Evolutionary conservation across 257 asterid genomes (phyloP).

Genomic region (Solanum sejunctum): DNA sequence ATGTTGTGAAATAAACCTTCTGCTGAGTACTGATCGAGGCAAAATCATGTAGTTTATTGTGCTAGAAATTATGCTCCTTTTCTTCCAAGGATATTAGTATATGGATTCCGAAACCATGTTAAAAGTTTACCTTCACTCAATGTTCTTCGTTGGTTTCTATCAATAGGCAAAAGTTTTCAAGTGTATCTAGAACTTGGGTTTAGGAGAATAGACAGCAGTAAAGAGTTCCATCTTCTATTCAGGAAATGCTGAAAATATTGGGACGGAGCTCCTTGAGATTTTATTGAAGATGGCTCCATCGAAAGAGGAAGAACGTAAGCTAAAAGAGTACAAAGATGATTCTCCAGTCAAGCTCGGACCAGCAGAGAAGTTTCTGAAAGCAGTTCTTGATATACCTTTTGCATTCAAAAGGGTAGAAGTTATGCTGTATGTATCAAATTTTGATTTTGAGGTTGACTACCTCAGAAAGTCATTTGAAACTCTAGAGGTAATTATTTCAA

Average conservation of each 20-base stretch:
- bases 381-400: conserved; percentile 14
- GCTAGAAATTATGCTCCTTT: background rate
- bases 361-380: conserved; percentile 15
- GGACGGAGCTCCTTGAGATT: conserved; percentile 16
- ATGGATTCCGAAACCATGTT: background rate
- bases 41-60: background rate
- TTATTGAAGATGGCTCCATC: conserved; percentile 19
- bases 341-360: conserved; percentile 14
- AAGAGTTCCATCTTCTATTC: background rate
- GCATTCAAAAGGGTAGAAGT: conserved; percentile 15
- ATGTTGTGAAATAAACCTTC: background rate
- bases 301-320: conserved; percentile 15
- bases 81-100: background rate
- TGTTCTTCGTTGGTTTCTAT: background rate
- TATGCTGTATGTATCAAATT: conserved; percentile 13
- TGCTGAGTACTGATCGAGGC: background rate
- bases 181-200: background rate
- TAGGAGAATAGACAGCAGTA: background rate
- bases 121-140: background rate
- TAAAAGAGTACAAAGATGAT: conserved; percentile 15
- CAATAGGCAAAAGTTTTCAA: background rate
- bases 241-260: conserved; percentile 16
- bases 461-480: conserved; percentile 15
- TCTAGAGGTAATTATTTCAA: conserved; percentile 4
- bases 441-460: conserved; percentile 12